Evolutionary conservation across 331 rosid species (phyloP).

Genomic region (Malus hybrid): DNA sequence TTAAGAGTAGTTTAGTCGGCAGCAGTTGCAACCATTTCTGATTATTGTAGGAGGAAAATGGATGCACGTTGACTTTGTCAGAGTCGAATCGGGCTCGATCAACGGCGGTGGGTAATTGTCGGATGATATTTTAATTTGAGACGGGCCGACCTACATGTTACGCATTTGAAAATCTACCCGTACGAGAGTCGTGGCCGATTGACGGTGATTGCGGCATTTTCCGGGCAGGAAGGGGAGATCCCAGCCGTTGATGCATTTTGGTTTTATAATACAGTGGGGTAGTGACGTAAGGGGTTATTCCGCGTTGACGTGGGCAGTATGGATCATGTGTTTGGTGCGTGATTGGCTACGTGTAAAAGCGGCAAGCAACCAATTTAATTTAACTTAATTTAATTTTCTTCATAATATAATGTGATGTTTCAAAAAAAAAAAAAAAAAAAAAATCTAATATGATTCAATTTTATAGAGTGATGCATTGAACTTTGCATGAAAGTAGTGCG

Average conservation of each 20-base stretch:
- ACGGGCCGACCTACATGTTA: not conserved
- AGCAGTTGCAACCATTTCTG: not conserved
- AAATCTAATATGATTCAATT: too few species aligned
- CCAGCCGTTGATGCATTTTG: not conserved
- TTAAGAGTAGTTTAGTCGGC: not conserved
- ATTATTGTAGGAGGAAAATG: not conserved
- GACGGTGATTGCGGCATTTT: not conserved
- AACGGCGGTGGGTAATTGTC: not conserved
- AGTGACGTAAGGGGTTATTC: not conserved
- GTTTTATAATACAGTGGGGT: not conserved
- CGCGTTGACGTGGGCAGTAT: conserved; percentile 12
- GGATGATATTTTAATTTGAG: not conserved
- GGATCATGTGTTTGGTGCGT: not conserved
- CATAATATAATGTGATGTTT: too few species aligned
- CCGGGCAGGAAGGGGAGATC: not conserved
- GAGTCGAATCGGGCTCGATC: not conserved
- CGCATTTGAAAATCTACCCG: not conserved
- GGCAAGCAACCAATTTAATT: not conserved
- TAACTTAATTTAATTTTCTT: too few species aligned
- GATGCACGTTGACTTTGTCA: not conserved
- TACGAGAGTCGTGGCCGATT: not conserved
- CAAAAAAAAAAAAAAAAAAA: too few species aligned
- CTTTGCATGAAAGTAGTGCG: too few species aligned
- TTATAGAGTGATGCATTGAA: too few species aligned
- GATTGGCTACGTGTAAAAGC: not conserved